These are phyloP conservation scores for Talaromyces atroroseus DNA, from an alignment of 2,329 filamentous ascomycete genomes.

Conservation along the genomic window DNA sequence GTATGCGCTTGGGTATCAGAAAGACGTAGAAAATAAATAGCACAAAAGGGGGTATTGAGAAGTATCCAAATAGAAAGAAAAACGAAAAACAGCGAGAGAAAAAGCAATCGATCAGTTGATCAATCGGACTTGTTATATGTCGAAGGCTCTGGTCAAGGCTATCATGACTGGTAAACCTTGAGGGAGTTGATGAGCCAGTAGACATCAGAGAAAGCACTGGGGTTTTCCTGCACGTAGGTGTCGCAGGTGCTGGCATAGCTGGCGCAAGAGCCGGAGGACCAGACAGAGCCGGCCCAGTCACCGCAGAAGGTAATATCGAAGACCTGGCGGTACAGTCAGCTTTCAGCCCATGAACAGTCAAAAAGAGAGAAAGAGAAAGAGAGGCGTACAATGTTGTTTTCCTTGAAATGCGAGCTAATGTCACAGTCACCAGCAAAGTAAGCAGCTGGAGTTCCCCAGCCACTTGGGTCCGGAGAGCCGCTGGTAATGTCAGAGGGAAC, in stretches of 20 bases:
- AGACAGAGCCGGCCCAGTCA: slow-evolving; percentile 73
- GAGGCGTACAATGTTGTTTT: slow-evolving; percentile 58
- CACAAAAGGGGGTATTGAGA: not conserved
- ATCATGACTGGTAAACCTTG: slow-evolving; percentile 53
- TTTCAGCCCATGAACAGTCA: not conserved
- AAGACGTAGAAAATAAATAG: not conserved
- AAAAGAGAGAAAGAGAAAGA: not conserved
- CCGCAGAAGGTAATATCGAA: slow-evolving; percentile 82
- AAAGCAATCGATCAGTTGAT: not conserved
- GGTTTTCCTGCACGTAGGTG: slow-evolving; percentile 66
- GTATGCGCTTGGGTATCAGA: slow-evolving; percentile 2
- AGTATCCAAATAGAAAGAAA: not conserved
- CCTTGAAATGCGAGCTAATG: slow-evolving; percentile 62
- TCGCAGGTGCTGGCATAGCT: slow-evolving; percentile 60
- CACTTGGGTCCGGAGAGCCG: slow-evolving; percentile 57
- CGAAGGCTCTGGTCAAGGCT: not conserved
- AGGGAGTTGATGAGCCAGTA: slow-evolving; percentile 74
- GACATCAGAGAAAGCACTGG: slow-evolving; percentile 62
- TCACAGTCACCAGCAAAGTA: slow-evolving; percentile 66
- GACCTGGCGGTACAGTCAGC: slow-evolving; percentile 22
- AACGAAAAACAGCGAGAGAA: not conserved
- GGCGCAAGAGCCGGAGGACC: slow-evolving; percentile 56
- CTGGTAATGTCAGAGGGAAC: slow-evolving; percentile 61
- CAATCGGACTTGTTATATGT: not conserved
- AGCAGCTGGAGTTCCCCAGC: slow-evolving; percentile 66